Evolutionary conservation across 2,329 filamentous ascomycete species (phyloP).

Genomic region (Trichoderma simmonsii): DNA sequence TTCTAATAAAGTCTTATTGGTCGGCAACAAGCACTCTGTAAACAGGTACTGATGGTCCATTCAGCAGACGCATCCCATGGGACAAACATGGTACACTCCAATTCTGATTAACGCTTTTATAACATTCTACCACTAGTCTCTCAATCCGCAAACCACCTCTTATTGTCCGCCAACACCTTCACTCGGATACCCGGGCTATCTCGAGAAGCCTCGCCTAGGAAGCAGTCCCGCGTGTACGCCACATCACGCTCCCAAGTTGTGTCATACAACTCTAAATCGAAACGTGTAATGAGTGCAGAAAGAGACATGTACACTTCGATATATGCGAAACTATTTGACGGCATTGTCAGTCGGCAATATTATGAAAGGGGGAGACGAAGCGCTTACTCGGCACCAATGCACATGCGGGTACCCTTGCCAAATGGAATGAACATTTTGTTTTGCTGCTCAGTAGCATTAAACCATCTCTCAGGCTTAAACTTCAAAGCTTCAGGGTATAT

Average conservation of each 20-base stretch:
- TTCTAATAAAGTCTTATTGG: background rate
- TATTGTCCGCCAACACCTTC: background rate
- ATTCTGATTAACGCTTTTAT: background rate
- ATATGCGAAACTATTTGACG: background rate
- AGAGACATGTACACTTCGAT: background rate
- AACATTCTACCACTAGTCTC: background rate
- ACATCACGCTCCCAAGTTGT: background rate
- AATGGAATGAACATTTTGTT: background rate
- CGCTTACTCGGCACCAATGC: background rate
- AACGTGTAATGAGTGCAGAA: background rate
- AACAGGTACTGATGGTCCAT: background rate
- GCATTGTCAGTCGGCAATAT: background rate
- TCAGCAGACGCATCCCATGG: background rate
- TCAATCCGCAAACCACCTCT: background rate
- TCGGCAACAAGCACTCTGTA: background rate
- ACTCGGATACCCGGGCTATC: background rate
- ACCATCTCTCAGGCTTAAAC: conserved; percentile 3
- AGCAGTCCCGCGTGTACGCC: background rate
- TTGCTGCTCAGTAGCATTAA: background rate
- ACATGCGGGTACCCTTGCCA: conserved; percentile 4
- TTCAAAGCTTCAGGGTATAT: background rate
- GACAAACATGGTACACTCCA: background rate
- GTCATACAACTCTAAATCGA: background rate
- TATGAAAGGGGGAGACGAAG: background rate
- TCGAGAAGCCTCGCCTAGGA: background rate